Conservation (phyloP, 2,329 filamentous ascomycete genomes). For the Clonostachys byssicola region DNA sequence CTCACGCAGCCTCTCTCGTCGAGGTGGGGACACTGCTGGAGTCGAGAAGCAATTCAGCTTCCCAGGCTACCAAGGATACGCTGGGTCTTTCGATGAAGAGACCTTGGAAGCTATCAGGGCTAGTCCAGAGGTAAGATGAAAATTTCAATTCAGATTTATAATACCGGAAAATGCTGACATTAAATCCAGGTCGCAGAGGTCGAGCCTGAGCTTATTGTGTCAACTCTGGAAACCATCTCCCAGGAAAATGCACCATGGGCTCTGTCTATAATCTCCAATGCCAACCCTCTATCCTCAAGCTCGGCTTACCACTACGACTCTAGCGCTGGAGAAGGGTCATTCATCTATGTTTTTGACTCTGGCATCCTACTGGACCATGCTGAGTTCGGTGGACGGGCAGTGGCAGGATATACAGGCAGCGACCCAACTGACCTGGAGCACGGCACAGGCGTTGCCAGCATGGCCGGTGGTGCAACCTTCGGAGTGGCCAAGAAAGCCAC, state of each 20-base stretch:
- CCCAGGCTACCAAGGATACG: constrained; percentile 1
- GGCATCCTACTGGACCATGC: constrained; percentile 51
- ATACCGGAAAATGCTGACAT: too few relatives aligned
- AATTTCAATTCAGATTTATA: too few relatives aligned
- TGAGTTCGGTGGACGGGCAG: constrained; percentile 50
- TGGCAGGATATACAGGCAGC: constrained; percentile 13
- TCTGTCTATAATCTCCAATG: constrained; percentile 23
- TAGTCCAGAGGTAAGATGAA: background rate
- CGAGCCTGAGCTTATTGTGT: background rate
- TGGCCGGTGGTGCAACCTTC: constrained; percentile 5
- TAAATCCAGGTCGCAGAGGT: background rate
- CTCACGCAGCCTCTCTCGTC: constrained; percentile 46
- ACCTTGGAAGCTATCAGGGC: constrained; percentile 3
- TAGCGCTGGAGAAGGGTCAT: constrained; percentile 45
- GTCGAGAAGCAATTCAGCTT: constrained; percentile 15
- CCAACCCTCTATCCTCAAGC: constrained; percentile 8
- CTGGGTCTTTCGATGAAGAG: constrained; percentile 3
- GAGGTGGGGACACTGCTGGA: constrained; percentile 26
- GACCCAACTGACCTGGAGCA: constrained; percentile 21
- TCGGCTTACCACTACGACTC: constrained; percentile 44
- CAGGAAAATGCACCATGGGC: constrained; percentile 16
- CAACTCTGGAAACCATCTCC: background rate
- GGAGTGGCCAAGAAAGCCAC: constrained; percentile 26
- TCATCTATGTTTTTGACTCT: constrained; percentile 59
- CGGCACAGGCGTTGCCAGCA: constrained; percentile 20